Conservation (phyloP, 2,329 filamentous ascomycete species). For the Hypocrella siamensis region DNA sequence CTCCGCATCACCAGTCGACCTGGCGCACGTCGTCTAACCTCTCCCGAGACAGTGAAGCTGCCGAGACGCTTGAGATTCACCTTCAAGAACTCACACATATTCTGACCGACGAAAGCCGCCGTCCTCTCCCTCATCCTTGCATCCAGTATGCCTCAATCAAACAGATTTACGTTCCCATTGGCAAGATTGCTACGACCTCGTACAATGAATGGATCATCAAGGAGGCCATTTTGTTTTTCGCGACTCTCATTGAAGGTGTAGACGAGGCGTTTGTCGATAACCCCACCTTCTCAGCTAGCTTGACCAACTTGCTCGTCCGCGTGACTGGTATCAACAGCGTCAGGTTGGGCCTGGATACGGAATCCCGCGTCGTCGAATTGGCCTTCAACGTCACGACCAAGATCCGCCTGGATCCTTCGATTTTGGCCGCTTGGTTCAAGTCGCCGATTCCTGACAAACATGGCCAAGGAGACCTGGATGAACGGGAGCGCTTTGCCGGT, state of each 20-base stretch:
- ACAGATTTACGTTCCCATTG: slow-evolving; percentile 78
- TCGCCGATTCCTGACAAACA: slow-evolving; percentile 21
- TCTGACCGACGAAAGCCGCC: slow-evolving; percentile 76
- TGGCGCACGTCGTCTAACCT: slow-evolving; percentile 49
- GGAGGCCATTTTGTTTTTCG: slow-evolving; percentile 74
- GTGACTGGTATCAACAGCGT: slow-evolving; percentile 62
- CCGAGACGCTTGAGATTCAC: slow-evolving; percentile 45
- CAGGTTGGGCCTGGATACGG: slow-evolving; percentile 62
- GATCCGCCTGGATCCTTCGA: slow-evolving; percentile 75
- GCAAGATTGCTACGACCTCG: slow-evolving; percentile 73
- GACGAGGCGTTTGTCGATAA: slow-evolving; percentile 90
- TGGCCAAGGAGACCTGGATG: slow-evolving; percentile 28
- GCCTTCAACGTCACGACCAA: slow-evolving; percentile 95
- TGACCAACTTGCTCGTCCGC: slow-evolving; percentile 73
- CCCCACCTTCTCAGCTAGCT: slow-evolving; percentile 65
- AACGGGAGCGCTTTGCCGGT: slow-evolving; percentile 69
- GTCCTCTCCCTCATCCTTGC: slow-evolving; percentile 80
- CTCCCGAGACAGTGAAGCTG: slow-evolving; percentile 41
- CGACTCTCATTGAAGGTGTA: slow-evolving; percentile 86
- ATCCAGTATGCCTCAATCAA: slow-evolving; percentile 73
- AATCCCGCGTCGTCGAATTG: slow-evolving; percentile 79
- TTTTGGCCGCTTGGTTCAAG: slow-evolving; percentile 85
- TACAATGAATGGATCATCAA: slow-evolving; percentile 76
- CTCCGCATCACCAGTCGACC: slow-evolving; percentile 22
- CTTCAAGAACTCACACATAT: slow-evolving; percentile 53